These are phyloP conservation scores for Coniella vitis DNA, from an alignment of 2,329 filamentous ascomycete genomes.

Conservation along the genomic window DNA sequence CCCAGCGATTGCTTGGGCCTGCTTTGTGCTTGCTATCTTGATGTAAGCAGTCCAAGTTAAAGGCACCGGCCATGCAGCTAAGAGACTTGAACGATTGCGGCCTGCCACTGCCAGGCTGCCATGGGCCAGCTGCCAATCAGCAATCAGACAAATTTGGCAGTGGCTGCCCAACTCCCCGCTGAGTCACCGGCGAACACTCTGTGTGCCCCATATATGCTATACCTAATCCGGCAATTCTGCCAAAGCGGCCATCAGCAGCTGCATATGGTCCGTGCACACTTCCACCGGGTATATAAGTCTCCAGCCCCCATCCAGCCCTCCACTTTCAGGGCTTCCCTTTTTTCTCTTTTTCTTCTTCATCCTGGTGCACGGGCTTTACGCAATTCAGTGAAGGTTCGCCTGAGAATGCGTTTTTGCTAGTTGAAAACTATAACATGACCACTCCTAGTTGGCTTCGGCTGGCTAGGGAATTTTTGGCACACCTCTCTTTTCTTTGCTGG, in stretches of 20 bases:
- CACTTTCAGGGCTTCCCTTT: slow-evolving; percentile 9
- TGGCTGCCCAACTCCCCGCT: no score
- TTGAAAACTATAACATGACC: slow-evolving; percentile 82
- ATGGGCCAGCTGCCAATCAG: no score
- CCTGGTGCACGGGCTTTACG: slow-evolving; percentile 72
- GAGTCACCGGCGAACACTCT: neutral
- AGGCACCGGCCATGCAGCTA: no score
- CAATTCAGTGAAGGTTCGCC: slow-evolving; percentile 82
- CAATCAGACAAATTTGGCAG: no score
- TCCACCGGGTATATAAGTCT: slow-evolving; percentile 12
- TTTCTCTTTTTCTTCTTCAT: slow-evolving; percentile 42
- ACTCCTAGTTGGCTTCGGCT: slow-evolving; percentile 63
- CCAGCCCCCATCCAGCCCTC: slow-evolving; percentile 8
- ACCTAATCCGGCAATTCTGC: neutral
- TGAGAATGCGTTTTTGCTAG: slow-evolving; percentile 85
- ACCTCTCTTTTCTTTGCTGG: slow-evolving; percentile 10
- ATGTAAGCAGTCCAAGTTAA: no score
- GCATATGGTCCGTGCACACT: neutral
- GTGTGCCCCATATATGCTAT: neutral
- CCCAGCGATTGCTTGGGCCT: no score
- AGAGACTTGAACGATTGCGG: no score
- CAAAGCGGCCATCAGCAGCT: neutral
- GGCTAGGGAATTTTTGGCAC: slow-evolving; percentile 76
- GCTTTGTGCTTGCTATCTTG: no score
- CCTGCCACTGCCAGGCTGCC: no score